Evolutionary conservation across 2,329 filamentous ascomycete species (phyloP).

Genomic region (Salinomyces thailandicus): DNA sequence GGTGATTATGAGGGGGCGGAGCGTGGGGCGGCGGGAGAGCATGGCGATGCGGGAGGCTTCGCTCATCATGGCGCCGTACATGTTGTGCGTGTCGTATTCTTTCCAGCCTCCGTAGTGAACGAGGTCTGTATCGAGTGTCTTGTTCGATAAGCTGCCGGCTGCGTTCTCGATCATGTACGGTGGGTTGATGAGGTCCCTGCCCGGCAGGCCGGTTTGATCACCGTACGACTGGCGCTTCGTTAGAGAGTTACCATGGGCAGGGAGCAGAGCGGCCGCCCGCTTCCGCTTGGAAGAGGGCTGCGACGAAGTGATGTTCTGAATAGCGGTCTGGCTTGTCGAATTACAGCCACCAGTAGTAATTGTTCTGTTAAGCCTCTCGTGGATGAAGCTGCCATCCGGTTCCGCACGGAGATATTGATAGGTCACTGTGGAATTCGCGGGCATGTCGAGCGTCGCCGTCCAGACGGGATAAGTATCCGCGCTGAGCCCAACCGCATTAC

Average conservation of each 20-base stretch:
- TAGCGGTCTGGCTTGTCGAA: constrained; percentile 13
- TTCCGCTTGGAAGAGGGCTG: constrained; percentile 19
- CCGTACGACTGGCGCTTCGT: constrained; percentile 13
- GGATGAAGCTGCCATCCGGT: constrained; percentile 23
- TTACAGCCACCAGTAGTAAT: constrained; percentile 23
- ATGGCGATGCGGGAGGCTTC: constrained; percentile 54
- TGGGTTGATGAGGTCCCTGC: constrained; percentile 53
- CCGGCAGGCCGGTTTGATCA: constrained; percentile 44
- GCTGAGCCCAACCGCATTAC: constrained; percentile 19
- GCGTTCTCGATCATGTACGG: constrained; percentile 57
- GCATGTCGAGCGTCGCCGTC: constrained; percentile 24
- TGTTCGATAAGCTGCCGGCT: constrained; percentile 35
- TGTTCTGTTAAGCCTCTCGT: constrained; percentile 23
- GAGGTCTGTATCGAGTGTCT: constrained; percentile 54
- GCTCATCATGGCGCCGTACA: constrained; percentile 70
- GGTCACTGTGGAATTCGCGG: constrained; percentile 20
- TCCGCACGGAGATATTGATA: constrained; percentile 26
- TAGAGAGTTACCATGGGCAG: constrained; percentile 6
- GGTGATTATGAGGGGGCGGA: constrained; percentile 62
- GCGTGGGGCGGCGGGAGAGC: constrained; percentile 47
- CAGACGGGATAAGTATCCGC: constrained; percentile 26
- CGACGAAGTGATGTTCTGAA: constrained; percentile 23
- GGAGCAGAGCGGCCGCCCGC: constrained; percentile 8
- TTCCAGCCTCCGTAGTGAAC: constrained; percentile 56
- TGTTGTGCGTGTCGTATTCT: constrained; percentile 67